phyloP scores from a whole-genome alignment of 352 stramenopile species.

The Globisporangium iwayamae region DNA sequence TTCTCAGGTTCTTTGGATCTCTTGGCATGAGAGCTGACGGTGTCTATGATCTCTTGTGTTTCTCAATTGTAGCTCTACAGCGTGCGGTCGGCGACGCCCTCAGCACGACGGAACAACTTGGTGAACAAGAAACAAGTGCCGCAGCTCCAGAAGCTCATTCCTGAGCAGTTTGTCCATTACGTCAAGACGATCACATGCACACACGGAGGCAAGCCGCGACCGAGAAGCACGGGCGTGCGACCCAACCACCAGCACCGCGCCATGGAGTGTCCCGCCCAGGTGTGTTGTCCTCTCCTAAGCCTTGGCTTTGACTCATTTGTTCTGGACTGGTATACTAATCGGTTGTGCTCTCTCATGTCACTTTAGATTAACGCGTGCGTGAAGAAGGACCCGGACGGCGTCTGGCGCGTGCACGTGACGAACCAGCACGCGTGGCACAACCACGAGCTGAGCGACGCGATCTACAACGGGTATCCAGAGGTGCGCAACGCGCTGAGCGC shows the following conservation, averaged over 20 bases:
- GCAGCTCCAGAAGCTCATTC: constrained; percentile 17
- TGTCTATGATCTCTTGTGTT: not conserved
- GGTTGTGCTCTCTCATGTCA: not conserved
- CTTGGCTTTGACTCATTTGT: not conserved
- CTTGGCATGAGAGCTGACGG: not conserved
- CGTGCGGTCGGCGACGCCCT: constrained; percentile 26
- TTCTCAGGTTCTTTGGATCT: not conserved
- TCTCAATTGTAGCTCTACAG: constrained; percentile 21
- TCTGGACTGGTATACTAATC: not conserved
- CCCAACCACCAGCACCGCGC: constrained; percentile 27
- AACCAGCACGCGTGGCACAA: constrained; percentile 36
- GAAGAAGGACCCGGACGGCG: constrained; percentile 18
- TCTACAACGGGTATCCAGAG: constrained; percentile 30
- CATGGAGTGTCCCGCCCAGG: constrained; percentile 31
- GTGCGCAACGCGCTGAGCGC: constrained; percentile 27
- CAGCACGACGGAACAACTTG: constrained; percentile 22
- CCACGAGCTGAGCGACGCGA: constrained; percentile 24
- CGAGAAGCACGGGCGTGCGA: constrained; percentile 20
- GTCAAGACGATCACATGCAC: constrained; percentile 34
- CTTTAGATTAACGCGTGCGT: constrained; percentile 39
- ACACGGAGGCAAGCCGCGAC: constrained; percentile 27
- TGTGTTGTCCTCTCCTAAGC: not conserved
- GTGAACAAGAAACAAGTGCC: constrained; percentile 20
- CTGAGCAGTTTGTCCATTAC: constrained; percentile 30
- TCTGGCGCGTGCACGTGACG: constrained; percentile 30